A percentile compares a stretch with the other conserved stretches of the same genome.
phyloP scores from a whole-genome alignment of 169 alveolate species.

The Babesia sp. region DNA sequence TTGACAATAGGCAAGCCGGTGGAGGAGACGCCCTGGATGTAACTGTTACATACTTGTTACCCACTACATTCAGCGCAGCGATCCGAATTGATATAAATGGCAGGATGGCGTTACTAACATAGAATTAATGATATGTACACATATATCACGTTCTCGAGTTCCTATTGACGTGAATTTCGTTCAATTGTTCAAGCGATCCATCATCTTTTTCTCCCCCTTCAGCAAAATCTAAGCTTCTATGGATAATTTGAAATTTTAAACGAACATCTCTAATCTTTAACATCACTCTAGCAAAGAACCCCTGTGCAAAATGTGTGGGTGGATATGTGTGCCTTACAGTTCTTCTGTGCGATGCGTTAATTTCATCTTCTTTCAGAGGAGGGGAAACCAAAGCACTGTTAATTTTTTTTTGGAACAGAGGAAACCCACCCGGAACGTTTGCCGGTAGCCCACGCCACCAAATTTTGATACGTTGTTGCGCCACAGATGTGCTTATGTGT shows the following conservation, averaged over 20 bases:
- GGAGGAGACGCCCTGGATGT: no score
- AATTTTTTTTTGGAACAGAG: no score
- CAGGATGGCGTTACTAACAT: no score
- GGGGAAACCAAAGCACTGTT: slow-evolving; percentile 20
- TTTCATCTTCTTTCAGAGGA: slow-evolving; percentile 35
- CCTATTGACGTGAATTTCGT: no score
- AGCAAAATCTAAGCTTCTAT: slow-evolving; percentile 12
- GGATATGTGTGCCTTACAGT: slow-evolving; percentile 12
- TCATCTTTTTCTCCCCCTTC: slow-evolving; percentile 61
- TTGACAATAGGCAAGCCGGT: no score
- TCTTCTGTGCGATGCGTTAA: slow-evolving; percentile 27
- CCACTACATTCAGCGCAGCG: no score
- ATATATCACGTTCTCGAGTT: no score
- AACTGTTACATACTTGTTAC: no score
- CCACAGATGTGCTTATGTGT: slow-evolving; percentile 79
- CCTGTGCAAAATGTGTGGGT: slow-evolving; percentile 12
- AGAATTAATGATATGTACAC: no score
- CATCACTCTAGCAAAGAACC: slow-evolving; percentile 25
- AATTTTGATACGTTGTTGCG: slow-evolving; percentile 76
- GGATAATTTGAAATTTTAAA: background rate
- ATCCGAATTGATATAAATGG: no score
- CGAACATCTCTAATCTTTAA: slow-evolving; percentile 8
- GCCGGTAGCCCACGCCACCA: slow-evolving; percentile 73
- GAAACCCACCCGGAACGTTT: slow-evolving; percentile 17
- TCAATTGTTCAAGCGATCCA: slow-evolving; percentile 24